Evolutionary conservation across 2,329 filamentous ascomycete species (phyloP).

Genomic region (Verticillium klebahnii): DNA sequence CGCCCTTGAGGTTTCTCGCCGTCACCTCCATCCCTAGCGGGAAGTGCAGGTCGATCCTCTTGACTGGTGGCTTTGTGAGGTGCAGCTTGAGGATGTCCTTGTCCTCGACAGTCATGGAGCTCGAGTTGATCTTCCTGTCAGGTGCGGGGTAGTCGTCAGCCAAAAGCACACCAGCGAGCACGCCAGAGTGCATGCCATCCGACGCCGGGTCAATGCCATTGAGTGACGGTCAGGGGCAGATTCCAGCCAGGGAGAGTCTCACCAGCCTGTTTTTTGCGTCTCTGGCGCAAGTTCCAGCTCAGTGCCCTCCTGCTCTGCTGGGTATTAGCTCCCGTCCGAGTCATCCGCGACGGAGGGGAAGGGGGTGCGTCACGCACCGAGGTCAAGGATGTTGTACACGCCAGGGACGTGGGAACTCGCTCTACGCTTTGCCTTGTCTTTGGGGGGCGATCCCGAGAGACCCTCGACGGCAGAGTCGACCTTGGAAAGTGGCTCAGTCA

Average conservation of each 20-base stretch:
- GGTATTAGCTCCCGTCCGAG: conserved; percentile 3
- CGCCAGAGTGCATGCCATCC: not conserved
- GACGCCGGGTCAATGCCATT: not conserved
- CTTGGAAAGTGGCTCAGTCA: conserved; percentile 66
- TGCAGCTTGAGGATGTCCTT: conserved; percentile 76
- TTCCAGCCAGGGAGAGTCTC: conserved; percentile 29
- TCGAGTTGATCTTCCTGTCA: conserved; percentile 88
- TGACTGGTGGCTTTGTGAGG: conserved; percentile 77
- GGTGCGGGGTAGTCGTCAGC: not conserved
- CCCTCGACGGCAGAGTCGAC: conserved; percentile 89
- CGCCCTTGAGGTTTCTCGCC: conserved; percentile 86
- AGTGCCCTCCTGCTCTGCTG: conserved; percentile 66
- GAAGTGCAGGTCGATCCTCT: conserved; percentile 93
- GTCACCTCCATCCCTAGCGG: conserved; percentile 82
- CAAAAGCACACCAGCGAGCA: not conserved
- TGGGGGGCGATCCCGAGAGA: conserved; percentile 61
- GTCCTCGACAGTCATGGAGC: conserved; percentile 72
- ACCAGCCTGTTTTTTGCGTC: conserved; percentile 88
- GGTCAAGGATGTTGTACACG: conserved; percentile 77
- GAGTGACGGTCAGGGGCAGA: not conserved
- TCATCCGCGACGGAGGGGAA: not conserved
- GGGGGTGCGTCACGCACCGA: conserved; percentile 54
- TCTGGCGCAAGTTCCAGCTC: conserved; percentile 72
- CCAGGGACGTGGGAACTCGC: conserved; percentile 69
- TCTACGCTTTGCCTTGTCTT: conserved; percentile 65